Evolutionary conservation across 106 monocot species (phyloP).

Genomic region (Dioscorea zingiberensis): DNA sequence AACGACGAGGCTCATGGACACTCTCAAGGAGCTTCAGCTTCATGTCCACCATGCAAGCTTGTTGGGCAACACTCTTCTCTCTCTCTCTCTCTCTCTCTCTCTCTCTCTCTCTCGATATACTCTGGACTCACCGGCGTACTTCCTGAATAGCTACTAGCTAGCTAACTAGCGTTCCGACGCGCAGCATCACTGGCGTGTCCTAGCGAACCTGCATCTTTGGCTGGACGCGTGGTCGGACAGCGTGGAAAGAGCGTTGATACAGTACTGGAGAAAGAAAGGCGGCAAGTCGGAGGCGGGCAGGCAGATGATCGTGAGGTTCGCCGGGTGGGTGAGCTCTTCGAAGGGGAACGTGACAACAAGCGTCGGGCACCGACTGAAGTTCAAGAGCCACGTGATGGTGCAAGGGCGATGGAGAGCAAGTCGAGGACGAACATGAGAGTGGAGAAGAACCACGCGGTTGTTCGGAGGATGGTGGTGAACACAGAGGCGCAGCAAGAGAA

Average conservation of each 20-base stretch:
- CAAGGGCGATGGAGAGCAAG: constrained; percentile 10
- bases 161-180: too few relatives aligned
- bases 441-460: constrained; percentile 8
- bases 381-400: constrained; percentile 31
- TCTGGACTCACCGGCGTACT: too few relatives aligned
- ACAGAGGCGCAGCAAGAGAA: constrained; percentile 20
- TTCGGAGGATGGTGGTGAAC: constrained; percentile 11
- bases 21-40: constrained; percentile 20
- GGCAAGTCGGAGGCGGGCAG: constrained; percentile 35
- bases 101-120: too few relatives aligned
- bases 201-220: constrained; percentile 55
- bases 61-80: too few relatives aligned
- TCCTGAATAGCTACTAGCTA: too few relatives aligned
- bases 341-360: constrained; percentile 35
- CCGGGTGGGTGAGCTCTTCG: constrained; percentile 54
- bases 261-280: constrained; percentile 10
- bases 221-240: constrained; percentile 23
- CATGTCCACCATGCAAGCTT: constrained; percentile 24
- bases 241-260: constrained; percentile 16
- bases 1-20: constrained; percentile 23
- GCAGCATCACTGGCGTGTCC: constrained; percentile 37
- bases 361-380: constrained; percentile 25
- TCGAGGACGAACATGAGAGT: constrained; percentile 10
- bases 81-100: too few relatives aligned
- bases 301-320: constrained; percentile 18